Evolutionary conservation across 371 early-diverging fungal species (phyloP).

Genomic region (Apophysomyces trapeziformis): DNA sequence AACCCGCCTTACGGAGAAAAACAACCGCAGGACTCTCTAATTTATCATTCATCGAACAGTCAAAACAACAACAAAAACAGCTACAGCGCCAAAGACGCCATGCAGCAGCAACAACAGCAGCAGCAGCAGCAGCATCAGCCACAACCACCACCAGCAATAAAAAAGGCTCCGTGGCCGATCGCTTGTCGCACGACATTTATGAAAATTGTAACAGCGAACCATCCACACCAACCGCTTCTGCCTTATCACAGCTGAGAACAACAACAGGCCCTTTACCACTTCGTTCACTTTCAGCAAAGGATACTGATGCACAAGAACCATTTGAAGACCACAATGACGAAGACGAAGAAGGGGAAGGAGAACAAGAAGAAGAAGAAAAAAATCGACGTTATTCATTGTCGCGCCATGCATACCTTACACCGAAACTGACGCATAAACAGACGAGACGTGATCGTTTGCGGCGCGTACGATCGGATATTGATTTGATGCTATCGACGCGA

Average conservation of each 20-base stretch:
- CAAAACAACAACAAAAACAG: conserved; percentile 8
- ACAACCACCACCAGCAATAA: too few species aligned
- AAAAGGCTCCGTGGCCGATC: neutral
- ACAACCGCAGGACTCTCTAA: neutral
- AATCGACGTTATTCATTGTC: too few species aligned
- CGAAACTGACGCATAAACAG: neutral
- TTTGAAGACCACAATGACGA: too few species aligned
- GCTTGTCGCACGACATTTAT: neutral
- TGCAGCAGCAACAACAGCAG: neutral
- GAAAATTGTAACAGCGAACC: neutral
- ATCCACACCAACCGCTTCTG: neutral
- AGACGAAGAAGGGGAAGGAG: neutral
- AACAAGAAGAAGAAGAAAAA: neutral
- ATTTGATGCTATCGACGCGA: neutral
- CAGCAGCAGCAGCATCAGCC: too few species aligned
- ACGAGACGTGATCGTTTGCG: conserved; percentile 14
- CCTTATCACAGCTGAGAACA: neutral
- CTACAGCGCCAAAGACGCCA: neutral
- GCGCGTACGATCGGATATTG: conserved; percentile 21
- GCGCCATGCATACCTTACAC: too few species aligned
- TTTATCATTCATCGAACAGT: neutral
- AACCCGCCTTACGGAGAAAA: neutral
- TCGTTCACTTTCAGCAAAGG: neutral
- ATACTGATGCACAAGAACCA: neutral
- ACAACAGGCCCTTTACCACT: neutral